Evolutionary conservation across 2,329 filamentous ascomycete species (phyloP).

Genomic region (Ramichloridium luteum): DNA sequence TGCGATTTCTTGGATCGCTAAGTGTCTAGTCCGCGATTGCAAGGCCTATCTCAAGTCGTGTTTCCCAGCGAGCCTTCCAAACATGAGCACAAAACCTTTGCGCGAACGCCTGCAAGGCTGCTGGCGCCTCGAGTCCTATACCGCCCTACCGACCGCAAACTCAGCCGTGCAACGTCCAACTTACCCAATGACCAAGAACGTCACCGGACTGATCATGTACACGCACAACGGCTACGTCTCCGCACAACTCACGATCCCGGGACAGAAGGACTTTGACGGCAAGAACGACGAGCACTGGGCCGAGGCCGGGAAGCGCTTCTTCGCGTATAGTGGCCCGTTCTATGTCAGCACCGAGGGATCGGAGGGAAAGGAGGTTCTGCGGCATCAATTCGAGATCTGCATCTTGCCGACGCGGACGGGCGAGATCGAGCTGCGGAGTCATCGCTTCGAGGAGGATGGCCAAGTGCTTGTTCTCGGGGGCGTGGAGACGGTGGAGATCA

Average conservation of each 20-base stretch:
- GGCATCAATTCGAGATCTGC: conserved; percentile 25
- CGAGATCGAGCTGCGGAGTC: conserved; percentile 23
- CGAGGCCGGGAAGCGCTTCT: conserved; percentile 24
- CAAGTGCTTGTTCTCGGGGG: conserved; percentile 24
- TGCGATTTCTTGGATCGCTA: too few species aligned
- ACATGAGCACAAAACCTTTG: too few species aligned
- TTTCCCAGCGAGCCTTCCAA: too few species aligned
- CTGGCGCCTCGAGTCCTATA: conserved; percentile 8
- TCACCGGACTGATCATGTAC: conserved; percentile 23
- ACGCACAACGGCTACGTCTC: conserved; percentile 25
- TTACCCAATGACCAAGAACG: conserved; percentile 23
- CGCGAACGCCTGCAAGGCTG: conserved; percentile 3
- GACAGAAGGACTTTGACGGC: conserved; percentile 11
- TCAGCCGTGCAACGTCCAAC: conserved; percentile 5
- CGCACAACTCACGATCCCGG: conserved; percentile 22
- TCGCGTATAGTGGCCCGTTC: conserved; percentile 24
- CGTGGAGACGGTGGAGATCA: conserved; percentile 24
- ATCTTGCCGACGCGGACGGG: conserved; percentile 24
- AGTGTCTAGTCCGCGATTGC: too few species aligned
- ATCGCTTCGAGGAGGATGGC: conserved; percentile 24
- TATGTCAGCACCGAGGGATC: conserved; percentile 23
- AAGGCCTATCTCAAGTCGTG: too few species aligned
- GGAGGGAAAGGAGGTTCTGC: conserved; percentile 20
- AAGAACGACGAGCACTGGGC: conserved; percentile 23
- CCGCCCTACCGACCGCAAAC: conserved; percentile 4